These are phyloP conservation scores for Pseudomassariella vexata DNA, from an alignment of 2,329 filamentous ascomycete species.

Conservation along the genomic window DNA sequence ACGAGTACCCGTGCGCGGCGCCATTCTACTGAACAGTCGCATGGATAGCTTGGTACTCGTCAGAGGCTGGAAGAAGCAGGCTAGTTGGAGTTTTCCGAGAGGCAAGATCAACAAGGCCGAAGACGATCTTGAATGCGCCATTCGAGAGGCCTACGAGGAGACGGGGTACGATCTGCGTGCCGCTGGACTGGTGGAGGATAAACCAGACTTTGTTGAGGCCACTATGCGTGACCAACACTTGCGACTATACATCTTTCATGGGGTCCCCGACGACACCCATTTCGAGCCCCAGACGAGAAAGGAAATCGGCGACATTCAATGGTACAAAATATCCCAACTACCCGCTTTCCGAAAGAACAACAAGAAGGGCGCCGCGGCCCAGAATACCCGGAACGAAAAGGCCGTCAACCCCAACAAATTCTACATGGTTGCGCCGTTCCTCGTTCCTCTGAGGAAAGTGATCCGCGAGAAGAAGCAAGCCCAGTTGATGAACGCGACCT, in stretches of 20 bases:
- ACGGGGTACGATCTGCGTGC: constrained; percentile 79
- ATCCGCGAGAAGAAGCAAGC: constrained; percentile 75
- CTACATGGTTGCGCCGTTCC: constrained; percentile 95
- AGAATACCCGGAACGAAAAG: constrained; percentile 47
- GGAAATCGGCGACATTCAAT: constrained; percentile 95
- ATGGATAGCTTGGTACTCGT: constrained; percentile 94
- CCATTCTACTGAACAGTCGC: constrained; percentile 84
- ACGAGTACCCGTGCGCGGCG: constrained; percentile 85
- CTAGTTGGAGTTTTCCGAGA: constrained; percentile 92
- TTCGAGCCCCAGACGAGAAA: constrained; percentile 92
- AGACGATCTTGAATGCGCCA: constrained; percentile 85
- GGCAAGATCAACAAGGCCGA: constrained; percentile 99
- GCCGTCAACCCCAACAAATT: constrained; percentile 74
- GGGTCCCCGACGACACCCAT: constrained; percentile 77
- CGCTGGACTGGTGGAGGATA: constrained; percentile 69
- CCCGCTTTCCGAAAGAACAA: constrained; percentile 74
- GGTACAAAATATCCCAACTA: constrained; percentile 86
- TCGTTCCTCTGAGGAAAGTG: constrained; percentile 78
- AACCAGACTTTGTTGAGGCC: constrained; percentile 73
- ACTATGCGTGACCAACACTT: constrained; percentile 91
- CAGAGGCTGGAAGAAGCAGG: constrained; percentile 95
- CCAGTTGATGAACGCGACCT: constrained; percentile 33
- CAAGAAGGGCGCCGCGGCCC: constrained; percentile 54
- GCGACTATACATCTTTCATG: constrained; percentile 84
- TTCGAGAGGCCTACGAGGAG: constrained; percentile 93